Evolutionary conservation across 208 protist genomes (phyloP).

Genomic region (Trypanosoma lewisi): DNA sequence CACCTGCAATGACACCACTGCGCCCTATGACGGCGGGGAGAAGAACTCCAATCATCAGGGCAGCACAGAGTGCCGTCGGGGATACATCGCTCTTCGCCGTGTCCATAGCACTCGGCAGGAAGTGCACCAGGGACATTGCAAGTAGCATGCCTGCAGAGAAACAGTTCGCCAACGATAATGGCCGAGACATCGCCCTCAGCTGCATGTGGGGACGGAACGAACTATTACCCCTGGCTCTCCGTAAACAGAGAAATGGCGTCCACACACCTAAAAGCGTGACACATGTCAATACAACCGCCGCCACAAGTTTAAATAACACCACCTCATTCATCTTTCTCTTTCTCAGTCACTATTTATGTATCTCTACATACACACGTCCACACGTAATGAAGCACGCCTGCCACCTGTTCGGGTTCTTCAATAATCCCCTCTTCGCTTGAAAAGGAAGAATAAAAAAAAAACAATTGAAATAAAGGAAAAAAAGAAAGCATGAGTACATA

Average conservation of each 20-base stretch:
- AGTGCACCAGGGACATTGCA: constrained; percentile 55
- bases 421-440: no score
- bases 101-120: constrained; percentile 44
- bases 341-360: background rate
- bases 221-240: constrained; percentile 2
- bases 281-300: constrained; percentile 36
- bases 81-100: background rate
- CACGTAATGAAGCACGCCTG: no score
- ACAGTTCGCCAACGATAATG: constrained; percentile 59
- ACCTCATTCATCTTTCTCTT: constrained; percentile 4
- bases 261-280: constrained; percentile 53
- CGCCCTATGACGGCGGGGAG: constrained; percentile 57
- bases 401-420: no score
- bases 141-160: constrained; percentile 68
- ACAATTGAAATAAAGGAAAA: no score
- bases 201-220: background rate
- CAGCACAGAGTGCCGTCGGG: constrained; percentile 23
- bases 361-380: background rate
- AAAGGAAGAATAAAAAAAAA: no score
- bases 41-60: constrained; percentile 55
- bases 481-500: no score
- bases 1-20: background rate
- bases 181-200: constrained; percentile 8
- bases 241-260: constrained; percentile 37
- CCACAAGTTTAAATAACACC: constrained; percentile 28